A percentile compares a stretch with the other conserved stretches of the same genome.
phyloP scores from a whole-genome alignment of 768 basidiomycete genomes.

The Tylopilus intermedius region DNA sequence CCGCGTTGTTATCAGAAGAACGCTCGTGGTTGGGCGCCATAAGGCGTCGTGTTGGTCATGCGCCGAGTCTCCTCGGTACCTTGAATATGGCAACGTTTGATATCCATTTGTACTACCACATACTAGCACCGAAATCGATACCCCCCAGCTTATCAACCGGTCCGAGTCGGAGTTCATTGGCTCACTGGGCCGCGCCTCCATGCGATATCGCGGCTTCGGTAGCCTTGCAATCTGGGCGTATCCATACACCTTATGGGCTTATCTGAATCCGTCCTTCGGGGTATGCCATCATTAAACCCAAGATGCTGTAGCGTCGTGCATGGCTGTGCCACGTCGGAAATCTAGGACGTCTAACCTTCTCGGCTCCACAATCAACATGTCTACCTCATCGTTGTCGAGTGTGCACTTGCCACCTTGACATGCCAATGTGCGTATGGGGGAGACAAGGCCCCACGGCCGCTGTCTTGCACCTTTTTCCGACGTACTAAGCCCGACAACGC shows the following conservation, averaged over 20 bases:
- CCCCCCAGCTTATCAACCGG: not conserved
- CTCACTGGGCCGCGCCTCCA: not conserved
- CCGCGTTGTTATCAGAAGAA: not conserved
- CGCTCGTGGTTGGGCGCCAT: not conserved
- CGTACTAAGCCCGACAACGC: constrained; percentile 3
- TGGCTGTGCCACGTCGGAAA: not conserved
- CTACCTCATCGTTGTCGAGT: not conserved
- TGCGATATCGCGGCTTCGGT: constrained; percentile 3
- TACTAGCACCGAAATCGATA: not conserved
- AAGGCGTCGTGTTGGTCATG: constrained; percentile 3
- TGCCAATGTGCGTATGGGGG: not conserved
- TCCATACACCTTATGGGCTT: constrained; percentile 8
- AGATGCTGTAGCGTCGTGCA: not conserved
- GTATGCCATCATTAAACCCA: not conserved
- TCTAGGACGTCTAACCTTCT: not conserved
- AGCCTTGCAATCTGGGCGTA: constrained; percentile 2
- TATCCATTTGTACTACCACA: not conserved
- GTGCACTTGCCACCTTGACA: not conserved
- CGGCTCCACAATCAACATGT: not conserved
- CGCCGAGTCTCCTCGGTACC: constrained; percentile 5
- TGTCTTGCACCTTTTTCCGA: not conserved
- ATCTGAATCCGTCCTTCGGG: constrained; percentile 1
- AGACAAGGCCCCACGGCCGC: not conserved
- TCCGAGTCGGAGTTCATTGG: not conserved
- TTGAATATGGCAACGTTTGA: constrained; percentile 3